Base-by-base conservation (phyloP, 2,329 filamentous ascomycete genomes). In the Penicillium sp. region DNA sequence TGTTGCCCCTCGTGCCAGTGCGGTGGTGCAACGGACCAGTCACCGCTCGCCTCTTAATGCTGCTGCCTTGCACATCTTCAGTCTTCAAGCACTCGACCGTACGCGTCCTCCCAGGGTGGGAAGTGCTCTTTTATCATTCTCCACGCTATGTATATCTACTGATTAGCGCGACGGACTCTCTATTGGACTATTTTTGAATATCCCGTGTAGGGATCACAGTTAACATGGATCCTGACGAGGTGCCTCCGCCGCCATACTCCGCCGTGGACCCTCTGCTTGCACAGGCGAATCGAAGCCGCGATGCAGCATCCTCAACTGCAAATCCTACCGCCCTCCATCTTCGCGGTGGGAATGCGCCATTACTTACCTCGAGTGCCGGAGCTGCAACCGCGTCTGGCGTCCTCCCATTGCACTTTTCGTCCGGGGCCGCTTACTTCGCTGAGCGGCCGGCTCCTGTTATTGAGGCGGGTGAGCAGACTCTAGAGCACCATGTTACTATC, bases 241-340 rank as follows among this genome's bases (percentile, higher is more conserved):
- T 72, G 63, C 78, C 78, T 67, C 77, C 76, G 63, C 76, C 78
- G 57, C 78, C 78, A 30, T 80, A 79, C 66, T 76, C 78, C 62
- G 71, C 76, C 45, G 71, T 77, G 56, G 78, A 80, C 61, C 77
- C 78, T 45, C 69, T 79, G 56, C 59, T 69, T 49, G 55, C 67
- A 26, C 68, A 68, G 58, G 54, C 67, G 41, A 67, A 61, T 59
- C 68, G 61, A 58, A 60, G 49, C 59, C 63, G 67, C 50, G 70
- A 68, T 61, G 65, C 56, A 53, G 56, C 62, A 8, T 55, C 58
- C 2, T 59, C 65, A 13, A 64, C 64, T 49, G 62, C 58, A 58
- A 56, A 55, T 21, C 64, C 51, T 23, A 62, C 31, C 51, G 52
- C 58, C 38, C 61, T 65, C n/a, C 70, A 62, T 56, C 60, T 67